A percentile compares a stretch with the other conserved stretches of the same genome.
phyloP scores from a whole-genome alignment of 305 asterid genomes.

The Galium porrigens region DNA sequence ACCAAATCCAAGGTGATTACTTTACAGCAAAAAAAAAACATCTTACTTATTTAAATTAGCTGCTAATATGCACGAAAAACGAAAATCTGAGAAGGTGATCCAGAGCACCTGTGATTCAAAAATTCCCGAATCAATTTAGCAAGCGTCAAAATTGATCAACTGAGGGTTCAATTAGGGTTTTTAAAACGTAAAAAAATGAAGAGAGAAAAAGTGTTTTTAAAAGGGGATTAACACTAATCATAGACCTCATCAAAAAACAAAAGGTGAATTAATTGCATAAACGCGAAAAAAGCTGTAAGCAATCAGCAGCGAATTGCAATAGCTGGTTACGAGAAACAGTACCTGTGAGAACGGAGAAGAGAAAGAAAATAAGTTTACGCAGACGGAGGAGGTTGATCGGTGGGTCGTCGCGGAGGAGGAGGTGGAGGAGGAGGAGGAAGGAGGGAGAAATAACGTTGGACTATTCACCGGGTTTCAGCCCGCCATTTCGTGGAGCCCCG shows the following conservation, averaged over 20 bases:
- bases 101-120: conserved; percentile 28
- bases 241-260: neutral
- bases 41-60: conserved; percentile 23
- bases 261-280: neutral
- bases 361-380: conserved; percentile 17
- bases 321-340: neutral
- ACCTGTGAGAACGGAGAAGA: conserved; percentile 13
- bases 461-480: conserved; percentile 23
- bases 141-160: conserved; percentile 24
- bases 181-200: conserved; percentile 14
- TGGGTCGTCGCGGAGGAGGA: conserved; percentile 18
- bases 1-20: neutral
- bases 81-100: conserved; percentile 40
- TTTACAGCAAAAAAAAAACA: conserved; percentile 1
- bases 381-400: conserved; percentile 27
- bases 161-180: conserved; percentile 67
- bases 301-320: conserved; percentile 7
- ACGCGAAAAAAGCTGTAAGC: conserved; percentile 6
- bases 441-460: conserved; percentile 24
- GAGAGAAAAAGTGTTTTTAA: neutral
- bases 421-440: conserved; percentile 4
- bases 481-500: conserved; percentile 15
- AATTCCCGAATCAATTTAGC: conserved; percentile 24
- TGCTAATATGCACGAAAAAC: conserved; percentile 18
- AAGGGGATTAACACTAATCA: conserved; percentile 1